Conservation (phyloP, 1,139 yeast genomes). For the Taphrina communis region DNA sequence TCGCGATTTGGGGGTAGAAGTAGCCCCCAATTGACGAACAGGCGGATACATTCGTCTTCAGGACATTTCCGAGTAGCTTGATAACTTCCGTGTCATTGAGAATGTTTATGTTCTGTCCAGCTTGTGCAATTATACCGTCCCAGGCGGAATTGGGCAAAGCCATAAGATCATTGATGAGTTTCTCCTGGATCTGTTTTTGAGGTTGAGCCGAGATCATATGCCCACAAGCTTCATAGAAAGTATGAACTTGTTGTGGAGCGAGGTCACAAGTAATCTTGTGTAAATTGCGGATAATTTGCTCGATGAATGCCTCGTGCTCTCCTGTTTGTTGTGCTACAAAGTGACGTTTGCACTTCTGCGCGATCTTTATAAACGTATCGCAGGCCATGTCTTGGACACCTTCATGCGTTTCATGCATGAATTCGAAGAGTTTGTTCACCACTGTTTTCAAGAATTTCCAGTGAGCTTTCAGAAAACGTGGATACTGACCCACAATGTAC, state of each 20-base stretch:
- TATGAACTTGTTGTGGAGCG: conserved; percentile 96
- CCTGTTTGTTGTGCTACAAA: conserved; percentile 86
- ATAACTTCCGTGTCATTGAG: conserved; percentile 85
- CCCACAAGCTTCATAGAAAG: conserved; percentile 98
- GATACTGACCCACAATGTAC: conserved; percentile 99
- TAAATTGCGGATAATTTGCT: conserved; percentile 82
- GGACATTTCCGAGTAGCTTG: conserved; percentile 87
- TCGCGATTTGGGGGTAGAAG: conserved; percentile 84
- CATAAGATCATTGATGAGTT: conserved; percentile 80
- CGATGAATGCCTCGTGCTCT: conserved; percentile 91
- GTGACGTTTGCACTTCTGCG: conserved; percentile 92
- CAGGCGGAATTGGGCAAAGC: conserved; percentile 80
- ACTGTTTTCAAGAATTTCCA: conserved; percentile 98
- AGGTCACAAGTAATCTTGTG: conserved; percentile 87
- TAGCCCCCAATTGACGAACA: conserved; percentile 93
- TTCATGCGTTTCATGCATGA: conserved; percentile 99
- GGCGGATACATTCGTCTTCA: conserved; percentile 92
- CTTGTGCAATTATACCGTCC: conserved; percentile 84
- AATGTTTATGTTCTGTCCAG: conserved; percentile 85
- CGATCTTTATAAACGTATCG: conserved; percentile 95
- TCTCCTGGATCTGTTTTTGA: conserved; percentile 67
- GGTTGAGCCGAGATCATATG: conserved; percentile 87
- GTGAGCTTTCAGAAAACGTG: conserved; percentile 94
- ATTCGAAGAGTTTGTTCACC: conserved; percentile 90
- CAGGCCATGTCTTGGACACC: conserved; percentile 98